Evolutionary conservation across 306 rosid genomes (phyloP).

Genomic region (Cicer bijugum): DNA sequence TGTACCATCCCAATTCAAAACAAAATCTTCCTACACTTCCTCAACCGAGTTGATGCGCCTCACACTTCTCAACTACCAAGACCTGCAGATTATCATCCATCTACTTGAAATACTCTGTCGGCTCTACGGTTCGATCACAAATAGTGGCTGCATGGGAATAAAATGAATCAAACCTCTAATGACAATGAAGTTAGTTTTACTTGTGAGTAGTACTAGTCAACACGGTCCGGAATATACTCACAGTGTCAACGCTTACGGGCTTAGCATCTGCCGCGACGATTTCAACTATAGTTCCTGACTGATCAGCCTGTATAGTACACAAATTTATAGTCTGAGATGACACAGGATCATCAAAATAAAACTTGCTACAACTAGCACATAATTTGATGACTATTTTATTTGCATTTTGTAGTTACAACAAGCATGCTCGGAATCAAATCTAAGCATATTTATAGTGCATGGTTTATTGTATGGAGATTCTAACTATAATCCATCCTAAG

Average conservation of each 20-base stretch:
- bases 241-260: slow-evolving; percentile 65
- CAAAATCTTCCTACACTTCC: slow-evolving; percentile 55
- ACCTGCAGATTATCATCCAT: slow-evolving; percentile 41
- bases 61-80: slow-evolving; percentile 42
- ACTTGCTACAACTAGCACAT: not conserved
- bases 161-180: slow-evolving; percentile 27
- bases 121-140: slow-evolving; percentile 71
- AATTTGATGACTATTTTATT: slow-evolving; percentile 6
- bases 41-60: slow-evolving; percentile 42
- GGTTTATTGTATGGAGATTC: slow-evolving; percentile 15
- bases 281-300: slow-evolving; percentile 74
- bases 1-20: slow-evolving; percentile 46
- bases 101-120: slow-evolving; percentile 36
- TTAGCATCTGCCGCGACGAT: slow-evolving; percentile 61
- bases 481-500: slow-evolving; percentile 2
- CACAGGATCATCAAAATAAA: slow-evolving; percentile 15
- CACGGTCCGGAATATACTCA: slow-evolving; percentile 48
- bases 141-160: slow-evolving; percentile 64
- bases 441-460: slow-evolving; percentile 13
- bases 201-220: not conserved
- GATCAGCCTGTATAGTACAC: slow-evolving; percentile 67
- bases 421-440: slow-evolving; percentile 22
- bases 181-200: slow-evolving; percentile 13
- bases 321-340: slow-evolving; percentile 38
- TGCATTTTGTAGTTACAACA: slow-evolving; percentile 12